Evolutionary conservation across 805 yeast species (phyloP).

Genomic region (Sporopachydermia quercuum): DNA sequence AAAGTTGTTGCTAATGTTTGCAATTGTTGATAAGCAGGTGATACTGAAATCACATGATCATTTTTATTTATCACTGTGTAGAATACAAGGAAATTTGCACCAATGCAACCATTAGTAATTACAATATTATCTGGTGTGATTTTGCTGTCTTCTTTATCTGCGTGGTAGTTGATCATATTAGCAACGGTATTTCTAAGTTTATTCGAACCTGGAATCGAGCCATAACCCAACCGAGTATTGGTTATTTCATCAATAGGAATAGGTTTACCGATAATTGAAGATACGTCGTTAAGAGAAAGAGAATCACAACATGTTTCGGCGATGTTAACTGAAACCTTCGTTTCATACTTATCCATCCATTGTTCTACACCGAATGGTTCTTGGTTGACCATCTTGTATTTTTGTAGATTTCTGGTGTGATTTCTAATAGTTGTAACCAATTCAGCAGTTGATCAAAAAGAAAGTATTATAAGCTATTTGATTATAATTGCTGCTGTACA

Average conservation of each 20-base stretch:
- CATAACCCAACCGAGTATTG: slow-evolving; percentile 25
- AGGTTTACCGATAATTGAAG: slow-evolving; percentile 15
- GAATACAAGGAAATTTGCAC: slow-evolving; percentile 33
- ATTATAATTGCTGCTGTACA: too few species aligned
- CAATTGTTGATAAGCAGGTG: slow-evolving; percentile 37
- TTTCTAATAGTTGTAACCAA: too few species aligned
- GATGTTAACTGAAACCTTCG: slow-evolving; percentile 23
- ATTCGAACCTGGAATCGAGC: slow-evolving; percentile 31
- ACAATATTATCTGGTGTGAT: slow-evolving; percentile 24
- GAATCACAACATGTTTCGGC: slow-evolving; percentile 41
- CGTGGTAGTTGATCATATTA: slow-evolving; percentile 20
- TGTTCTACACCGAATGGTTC: slow-evolving; percentile 38
- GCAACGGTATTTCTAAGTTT: slow-evolving; percentile 24
- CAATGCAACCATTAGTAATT: slow-evolving; percentile 41
- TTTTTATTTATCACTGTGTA: slow-evolving; percentile 28
- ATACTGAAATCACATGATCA: slow-evolving; percentile 33
- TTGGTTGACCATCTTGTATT: too few species aligned
- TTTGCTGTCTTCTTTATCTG: slow-evolving; percentile 7
- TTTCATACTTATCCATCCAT: slow-evolving; percentile 37
- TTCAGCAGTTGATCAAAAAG: too few species aligned
- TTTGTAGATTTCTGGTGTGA: too few species aligned
- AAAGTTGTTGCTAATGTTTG: slow-evolving; percentile 32
- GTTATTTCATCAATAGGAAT: slow-evolving; percentile 15
- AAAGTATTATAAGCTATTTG: too few species aligned
- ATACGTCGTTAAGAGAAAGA: slow-evolving; percentile 25